Conservation (phyloP, 2,329 filamentous ascomycete species). For the Exophiala phaeomuriformis region DNA sequence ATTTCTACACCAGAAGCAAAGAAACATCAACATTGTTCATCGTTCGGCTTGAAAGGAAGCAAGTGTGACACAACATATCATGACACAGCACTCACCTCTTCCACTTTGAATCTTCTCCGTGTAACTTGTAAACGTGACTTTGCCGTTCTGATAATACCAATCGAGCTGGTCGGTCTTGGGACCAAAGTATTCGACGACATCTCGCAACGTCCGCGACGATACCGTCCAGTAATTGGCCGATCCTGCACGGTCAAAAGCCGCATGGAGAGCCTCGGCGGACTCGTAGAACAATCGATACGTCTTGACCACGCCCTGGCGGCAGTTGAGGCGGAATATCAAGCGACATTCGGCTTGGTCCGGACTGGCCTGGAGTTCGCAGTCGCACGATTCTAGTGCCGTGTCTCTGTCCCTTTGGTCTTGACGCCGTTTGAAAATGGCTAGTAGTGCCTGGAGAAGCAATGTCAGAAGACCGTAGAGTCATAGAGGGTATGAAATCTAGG, state of each 20-base stretch:
- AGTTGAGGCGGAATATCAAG: conserved; percentile 55
- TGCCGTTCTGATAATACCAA: conserved; percentile 51
- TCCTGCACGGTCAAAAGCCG: conserved; percentile 52
- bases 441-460: conserved; percentile 39
- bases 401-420: conserved; percentile 50
- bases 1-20: conserved; percentile 42
- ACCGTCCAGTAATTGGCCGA: conserved; percentile 55
- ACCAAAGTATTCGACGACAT: conserved; percentile 59
- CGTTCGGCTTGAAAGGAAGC: too few relatives aligned
- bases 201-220: conserved; percentile 49
- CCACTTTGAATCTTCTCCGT: conserved; percentile 57
- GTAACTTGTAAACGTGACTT: conserved; percentile 58
- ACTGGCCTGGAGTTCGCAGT: conserved; percentile 53
- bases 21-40: conserved; percentile 12
- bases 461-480: background rate
- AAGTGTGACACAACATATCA: background rate
- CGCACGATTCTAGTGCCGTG: conserved; percentile 54
- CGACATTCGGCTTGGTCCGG: conserved; percentile 52
- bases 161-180: conserved; percentile 58
- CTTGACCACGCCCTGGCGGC: conserved; percentile 57
- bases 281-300: conserved; percentile 60
- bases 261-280: conserved; percentile 54
- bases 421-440: conserved; percentile 57
- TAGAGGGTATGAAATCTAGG: too few relatives aligned
- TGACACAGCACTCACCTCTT: conserved; percentile 40